Percentiles rank a stretch among this genome's conserved stretches.
phyloP scores from a whole-genome alignment of 805 yeast genomes.

The Candida sithepensis region DNA sequence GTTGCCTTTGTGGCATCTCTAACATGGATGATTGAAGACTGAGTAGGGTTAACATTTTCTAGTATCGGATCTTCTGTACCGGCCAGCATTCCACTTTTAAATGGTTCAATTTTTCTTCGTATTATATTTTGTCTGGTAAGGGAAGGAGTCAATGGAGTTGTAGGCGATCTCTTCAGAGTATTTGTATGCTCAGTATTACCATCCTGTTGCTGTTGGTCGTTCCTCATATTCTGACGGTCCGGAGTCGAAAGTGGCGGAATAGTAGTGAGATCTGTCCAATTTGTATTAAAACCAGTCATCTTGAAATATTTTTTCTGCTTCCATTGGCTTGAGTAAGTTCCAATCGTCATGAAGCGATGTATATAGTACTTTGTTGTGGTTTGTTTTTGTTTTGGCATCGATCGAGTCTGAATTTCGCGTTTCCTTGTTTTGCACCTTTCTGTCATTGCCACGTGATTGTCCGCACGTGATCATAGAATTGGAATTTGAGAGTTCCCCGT shows the following conservation, averaged over 20 bases:
- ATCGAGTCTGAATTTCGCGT: too few relatives aligned
- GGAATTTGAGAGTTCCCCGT: too few relatives aligned
- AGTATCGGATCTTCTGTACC: slow-evolving; percentile 1
- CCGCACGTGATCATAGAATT: too few relatives aligned
- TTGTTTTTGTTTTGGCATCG: too few relatives aligned
- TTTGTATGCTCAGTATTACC: background rate
- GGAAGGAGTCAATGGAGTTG: slow-evolving; percentile 32
- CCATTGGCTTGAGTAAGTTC: too few relatives aligned
- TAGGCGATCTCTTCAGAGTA: slow-evolving; percentile 27
- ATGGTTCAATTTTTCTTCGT: slow-evolving; percentile 19
- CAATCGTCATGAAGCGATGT: too few relatives aligned
- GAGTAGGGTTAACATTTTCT: slow-evolving; percentile 3
- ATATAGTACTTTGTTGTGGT: too few relatives aligned
- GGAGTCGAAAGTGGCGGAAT: background rate
- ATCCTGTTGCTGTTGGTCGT: background rate
- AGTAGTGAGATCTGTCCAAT: background rate
- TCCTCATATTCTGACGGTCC: background rate
- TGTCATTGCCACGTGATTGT: too few relatives aligned
- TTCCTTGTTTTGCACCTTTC: too few relatives aligned
- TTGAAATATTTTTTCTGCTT: too few relatives aligned
- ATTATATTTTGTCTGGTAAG: slow-evolving; percentile 23
- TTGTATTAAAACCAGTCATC: background rate
- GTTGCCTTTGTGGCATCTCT: slow-evolving; percentile 1
- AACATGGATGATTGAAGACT: slow-evolving; percentile 1
- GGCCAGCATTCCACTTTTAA: background rate